A percentile compares a stretch with the other conserved stretches of the same genome.
These are phyloP conservation scores for Penicillium griseofulvum DNA, from an alignment of 2,329 filamentous ascomycete species.

Conservation along the genomic window DNA sequence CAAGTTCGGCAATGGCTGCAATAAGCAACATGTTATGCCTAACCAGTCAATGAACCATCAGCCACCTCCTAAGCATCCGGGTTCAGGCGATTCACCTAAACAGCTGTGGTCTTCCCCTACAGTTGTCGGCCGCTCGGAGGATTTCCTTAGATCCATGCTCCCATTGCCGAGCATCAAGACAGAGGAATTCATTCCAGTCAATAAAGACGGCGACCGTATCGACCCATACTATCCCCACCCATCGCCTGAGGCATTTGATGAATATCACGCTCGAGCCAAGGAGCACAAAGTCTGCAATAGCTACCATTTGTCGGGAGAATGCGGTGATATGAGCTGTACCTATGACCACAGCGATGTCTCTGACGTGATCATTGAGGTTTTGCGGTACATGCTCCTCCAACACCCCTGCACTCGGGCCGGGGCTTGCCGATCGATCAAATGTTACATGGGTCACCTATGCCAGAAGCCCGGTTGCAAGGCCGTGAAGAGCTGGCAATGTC, in stretches of 20 bases:
- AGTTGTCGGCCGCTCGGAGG: conserved; percentile 18
- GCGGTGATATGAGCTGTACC: conserved; percentile 37
- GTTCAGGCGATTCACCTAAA: conserved; percentile 17
- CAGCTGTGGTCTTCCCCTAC: conserved; percentile 11
- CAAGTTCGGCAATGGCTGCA: conserved; percentile 32
- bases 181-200: conserved; percentile 44
- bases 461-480: conserved; percentile 34
- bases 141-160: conserved; percentile 21
- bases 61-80: conserved; percentile 18
- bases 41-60: conserved; percentile 19
- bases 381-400: conserved; percentile 47
- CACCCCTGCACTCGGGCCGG: conserved; percentile 44
- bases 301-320: conserved; percentile 46
- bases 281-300: conserved; percentile 51
- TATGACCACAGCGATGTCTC: conserved; percentile 50
- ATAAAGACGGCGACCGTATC: conserved; percentile 48
- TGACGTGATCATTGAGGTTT: conserved; percentile 38
- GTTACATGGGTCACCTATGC: conserved; percentile 48
- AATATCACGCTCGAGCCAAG: conserved; percentile 41
- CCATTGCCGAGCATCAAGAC: conserved; percentile 18
- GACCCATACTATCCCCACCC: conserved; percentile 45
- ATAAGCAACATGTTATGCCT: conserved; percentile 32
- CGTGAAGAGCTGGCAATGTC: conserved; percentile 31
- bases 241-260: conserved; percentile 35
- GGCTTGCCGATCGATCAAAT: conserved; percentile 44